Evolutionary conservation across 768 basidiomycete genomes (phyloP), one percentile per base, ranked within the genome.

Genomic region (Cystofilobasidium macerans): DNA sequence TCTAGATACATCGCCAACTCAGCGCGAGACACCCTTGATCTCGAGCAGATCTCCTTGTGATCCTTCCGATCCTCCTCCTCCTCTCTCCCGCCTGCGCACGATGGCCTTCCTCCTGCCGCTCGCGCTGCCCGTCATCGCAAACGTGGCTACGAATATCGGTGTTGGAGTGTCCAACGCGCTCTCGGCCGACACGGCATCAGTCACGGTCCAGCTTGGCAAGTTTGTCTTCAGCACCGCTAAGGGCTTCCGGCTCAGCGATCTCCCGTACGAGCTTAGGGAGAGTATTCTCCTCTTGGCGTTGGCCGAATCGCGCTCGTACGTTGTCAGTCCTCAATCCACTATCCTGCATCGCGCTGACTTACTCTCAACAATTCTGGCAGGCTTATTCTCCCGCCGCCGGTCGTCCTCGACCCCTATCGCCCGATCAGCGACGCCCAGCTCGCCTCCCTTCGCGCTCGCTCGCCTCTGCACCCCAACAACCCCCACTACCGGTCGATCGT

Each of bases 121-220:
- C 36, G 30, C 59, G 22, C 18, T 59, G 1, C 65, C 65, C 11
- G 32, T 59, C 40, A 56, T 67, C 30, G 32, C 58, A 26, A 45
- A 61, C 36, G 57, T 36, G 1, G 56, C 65, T 13, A 35, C 65
- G 38, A 67, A 67, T 16, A 20, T 67, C 6, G 65, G 38, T n/a
- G 67, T 74, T 36, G 73, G 73, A 0, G 69, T 74, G 42, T 70
- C 72, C 60, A 74, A 74, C 63, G 69, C 71, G 11, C 38, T 70
- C 32, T 72, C 73, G 45, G 71, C 70, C 35, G 68, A 68, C 48
- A 54, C 54, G 3, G 68, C 69, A n/a, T 69, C 68, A 11, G 69
- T 74, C 32, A 70, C 71, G 14, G 60, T 74, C 64, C 70, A 72
- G 61, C 69, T 74, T 58, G 73, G 73, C 22, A 51, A 38, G 30